Conservation (phyloP, 2,329 filamentous ascomycete genomes). For the Aspergillus calidoustus region DNA sequence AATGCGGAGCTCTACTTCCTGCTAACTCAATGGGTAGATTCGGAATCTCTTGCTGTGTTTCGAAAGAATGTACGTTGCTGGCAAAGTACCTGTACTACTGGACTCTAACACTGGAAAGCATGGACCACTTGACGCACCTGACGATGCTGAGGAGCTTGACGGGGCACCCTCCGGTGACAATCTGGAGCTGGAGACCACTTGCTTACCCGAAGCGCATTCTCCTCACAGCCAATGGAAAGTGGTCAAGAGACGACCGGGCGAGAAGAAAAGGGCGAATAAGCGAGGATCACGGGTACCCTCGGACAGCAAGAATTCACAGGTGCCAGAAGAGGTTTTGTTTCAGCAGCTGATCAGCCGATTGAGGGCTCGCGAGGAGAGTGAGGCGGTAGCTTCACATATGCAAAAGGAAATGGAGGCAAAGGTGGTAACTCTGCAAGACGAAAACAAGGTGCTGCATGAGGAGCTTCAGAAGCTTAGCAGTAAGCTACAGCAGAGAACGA, state of each 20-base stretch:
- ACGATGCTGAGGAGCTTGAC: not conserved
- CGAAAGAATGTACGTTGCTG: not conserved
- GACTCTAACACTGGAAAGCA: not conserved
- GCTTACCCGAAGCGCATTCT: not conserved
- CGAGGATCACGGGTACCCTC: not conserved
- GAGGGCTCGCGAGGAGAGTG: constrained; percentile 41
- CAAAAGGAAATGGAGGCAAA: constrained; percentile 34
- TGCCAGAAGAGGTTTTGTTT: constrained; percentile 43
- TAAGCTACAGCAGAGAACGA: constrained; percentile 26
- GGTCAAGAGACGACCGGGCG: constrained; percentile 23
- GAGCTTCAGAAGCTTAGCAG: constrained; percentile 27
- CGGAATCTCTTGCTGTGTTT: not conserved
- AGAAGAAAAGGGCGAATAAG: constrained; percentile 10
- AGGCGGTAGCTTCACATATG: constrained; percentile 26
- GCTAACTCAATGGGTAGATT: not conserved
- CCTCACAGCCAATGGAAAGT: constrained; percentile 17
- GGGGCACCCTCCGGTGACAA: not conserved
- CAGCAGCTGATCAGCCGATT: constrained; percentile 40
- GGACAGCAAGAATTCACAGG: constrained; percentile 8
- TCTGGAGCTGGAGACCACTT: not conserved
- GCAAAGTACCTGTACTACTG: not conserved
- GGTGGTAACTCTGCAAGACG: constrained; percentile 29
- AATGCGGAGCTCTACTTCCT: not conserved
- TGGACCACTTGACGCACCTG: not conserved
- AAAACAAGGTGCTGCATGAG: constrained; percentile 34